Evolutionary conservation across 805 yeast genomes (phyloP).

Genomic region (Wickerhamomyces tratensis): DNA sequence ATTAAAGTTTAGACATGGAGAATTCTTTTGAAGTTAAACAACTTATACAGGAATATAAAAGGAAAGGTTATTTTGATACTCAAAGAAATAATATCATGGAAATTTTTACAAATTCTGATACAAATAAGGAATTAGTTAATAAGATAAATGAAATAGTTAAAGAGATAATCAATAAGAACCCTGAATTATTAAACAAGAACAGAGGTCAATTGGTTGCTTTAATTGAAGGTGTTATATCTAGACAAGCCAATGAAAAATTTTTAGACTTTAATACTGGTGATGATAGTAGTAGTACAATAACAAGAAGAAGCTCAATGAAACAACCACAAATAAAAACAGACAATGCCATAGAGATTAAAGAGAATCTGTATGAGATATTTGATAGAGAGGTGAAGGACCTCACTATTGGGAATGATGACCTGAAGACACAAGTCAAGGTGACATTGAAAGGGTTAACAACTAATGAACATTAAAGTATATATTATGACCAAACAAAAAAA

Average conservation of each 20-base stretch:
- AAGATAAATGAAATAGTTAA: constrained; percentile 7
- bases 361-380: constrained; percentile 7
- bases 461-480: not conserved
- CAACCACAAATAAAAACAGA: too few species aligned
- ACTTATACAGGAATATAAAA: constrained; percentile 4
- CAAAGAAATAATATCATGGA: constrained; percentile 8
- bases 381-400: constrained; percentile 11
- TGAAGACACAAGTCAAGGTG: constrained; percentile 4
- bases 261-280: not conserved
- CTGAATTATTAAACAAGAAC: constrained; percentile 13
- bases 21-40: not conserved
- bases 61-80: constrained; percentile 13
- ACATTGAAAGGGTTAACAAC: constrained; percentile 4
- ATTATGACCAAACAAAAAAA: too few species aligned
- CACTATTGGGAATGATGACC: constrained; percentile 7
- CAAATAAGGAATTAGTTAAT: constrained; percentile 6
- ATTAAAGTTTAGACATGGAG: too few species aligned
- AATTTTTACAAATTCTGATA: constrained; percentile 9
- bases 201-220: constrained; percentile 15
- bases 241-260: not conserved
- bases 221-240: constrained; percentile 12
- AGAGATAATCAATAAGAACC: constrained; percentile 9
- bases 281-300: not conserved
- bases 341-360: too few species aligned
- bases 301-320: too few species aligned